Conservation (phyloP, 208 protist species). For the Borovskyia barvae region DNA sequence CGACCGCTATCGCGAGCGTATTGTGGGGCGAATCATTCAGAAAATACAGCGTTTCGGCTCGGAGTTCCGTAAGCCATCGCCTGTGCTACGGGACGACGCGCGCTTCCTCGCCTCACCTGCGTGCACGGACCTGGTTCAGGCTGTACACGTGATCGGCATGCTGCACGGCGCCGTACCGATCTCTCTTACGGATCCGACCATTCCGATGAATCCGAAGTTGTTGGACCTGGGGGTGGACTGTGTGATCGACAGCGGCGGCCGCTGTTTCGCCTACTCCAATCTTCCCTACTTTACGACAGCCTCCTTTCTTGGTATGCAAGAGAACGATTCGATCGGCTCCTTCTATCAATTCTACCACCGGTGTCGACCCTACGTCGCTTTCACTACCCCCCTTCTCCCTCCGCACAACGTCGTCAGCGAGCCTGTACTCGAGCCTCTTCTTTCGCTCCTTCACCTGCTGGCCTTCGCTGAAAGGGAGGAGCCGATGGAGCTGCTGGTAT, state of each 20-base stretch:
- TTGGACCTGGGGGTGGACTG: constrained; percentile 39
- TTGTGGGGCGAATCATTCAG: constrained; percentile 59
- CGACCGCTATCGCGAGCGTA: constrained; percentile 60
- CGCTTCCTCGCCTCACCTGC: constrained; percentile 25
- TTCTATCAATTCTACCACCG: constrained; percentile 77
- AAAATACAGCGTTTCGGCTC: constrained; percentile 37
- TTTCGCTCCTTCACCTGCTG: constrained; percentile 60
- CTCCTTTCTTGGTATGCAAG: constrained; percentile 52
- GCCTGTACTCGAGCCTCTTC: constrained; percentile 53
- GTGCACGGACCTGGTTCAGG: constrained; percentile 44
- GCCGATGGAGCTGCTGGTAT: constrained; percentile 61
- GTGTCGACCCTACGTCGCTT: constrained; percentile 54
- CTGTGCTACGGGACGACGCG: constrained; percentile 24
- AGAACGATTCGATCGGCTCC: constrained; percentile 39
- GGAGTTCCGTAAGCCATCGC: constrained; percentile 43
- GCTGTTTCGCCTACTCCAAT: constrained; percentile 38
- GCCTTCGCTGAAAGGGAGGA: constrained; percentile 43
- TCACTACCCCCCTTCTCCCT: constrained; percentile 45
- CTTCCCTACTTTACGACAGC: constrained; percentile 54
- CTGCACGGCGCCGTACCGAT: constrained; percentile 55
- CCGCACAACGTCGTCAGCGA: constrained; percentile 38
- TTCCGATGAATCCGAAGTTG: constrained; percentile 53
- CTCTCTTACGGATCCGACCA: constrained; percentile 31
- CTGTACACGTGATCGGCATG: constrained; percentile 50
- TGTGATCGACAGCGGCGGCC: constrained; percentile 42